Evolutionary conservation across 441 rosid species (phyloP).

Genomic region (Brassica hybrid): DNA sequence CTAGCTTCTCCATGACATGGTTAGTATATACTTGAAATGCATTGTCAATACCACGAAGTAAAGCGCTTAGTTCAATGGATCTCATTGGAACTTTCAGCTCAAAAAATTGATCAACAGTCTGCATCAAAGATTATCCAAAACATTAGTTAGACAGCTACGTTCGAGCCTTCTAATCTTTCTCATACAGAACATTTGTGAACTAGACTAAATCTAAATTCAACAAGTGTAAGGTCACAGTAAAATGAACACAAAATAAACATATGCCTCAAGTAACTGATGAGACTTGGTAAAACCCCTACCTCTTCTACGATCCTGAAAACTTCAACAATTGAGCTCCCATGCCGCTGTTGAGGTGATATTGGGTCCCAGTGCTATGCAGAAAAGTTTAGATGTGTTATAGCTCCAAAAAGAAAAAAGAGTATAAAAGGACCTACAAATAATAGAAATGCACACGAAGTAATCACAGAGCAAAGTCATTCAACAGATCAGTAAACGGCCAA

Average conservation of each 20-base stretch:
- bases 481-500: conserved; percentile 10
- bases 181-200: background rate
- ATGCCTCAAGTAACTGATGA: conserved; percentile 17
- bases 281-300: conserved; percentile 48
- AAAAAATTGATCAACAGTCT: conserved; percentile 98
- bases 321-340: conserved; percentile 96
- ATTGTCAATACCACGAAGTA: conserved; percentile 90
- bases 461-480: conserved; percentile 9
- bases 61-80: conserved; percentile 70
- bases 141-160: conserved; percentile 20
- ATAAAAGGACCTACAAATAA: background rate
- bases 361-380: conserved; percentile 87
- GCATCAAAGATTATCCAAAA: conserved; percentile 52
- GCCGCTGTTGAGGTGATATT: conserved; percentile 95
- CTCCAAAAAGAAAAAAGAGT: background rate
- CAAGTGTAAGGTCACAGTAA: conserved; percentile 1
- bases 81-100: conserved; percentile 92
- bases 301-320: conserved; percentile 97
- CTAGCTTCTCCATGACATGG: conserved; percentile 81
- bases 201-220: conserved; percentile 4
- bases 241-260: conserved; percentile 4
- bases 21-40: conserved; percentile 93
- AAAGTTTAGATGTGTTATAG: conserved; percentile 32
- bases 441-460: conserved; percentile 1
- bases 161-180: conserved; percentile 18